Percentiles rank a stretch among this genome's conserved stretches.
Evolutionary conservation across 2,329 filamentous ascomycete species (phyloP).

Genomic region (Botrytis galanthina): DNA sequence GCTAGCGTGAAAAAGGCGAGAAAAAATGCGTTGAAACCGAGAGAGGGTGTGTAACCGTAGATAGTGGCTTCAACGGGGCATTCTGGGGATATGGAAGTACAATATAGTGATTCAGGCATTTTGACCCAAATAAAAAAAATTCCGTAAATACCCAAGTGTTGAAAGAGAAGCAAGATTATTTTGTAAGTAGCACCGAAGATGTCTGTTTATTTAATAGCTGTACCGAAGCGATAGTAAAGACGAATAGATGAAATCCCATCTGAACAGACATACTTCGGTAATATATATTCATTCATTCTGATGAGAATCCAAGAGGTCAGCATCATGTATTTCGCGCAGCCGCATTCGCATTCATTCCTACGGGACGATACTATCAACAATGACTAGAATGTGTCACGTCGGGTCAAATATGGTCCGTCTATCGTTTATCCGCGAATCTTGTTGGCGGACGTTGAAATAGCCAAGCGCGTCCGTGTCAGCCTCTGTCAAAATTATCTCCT

Average conservation of each 20-base stretch:
- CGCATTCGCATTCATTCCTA: background rate
- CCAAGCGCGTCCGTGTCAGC: background rate
- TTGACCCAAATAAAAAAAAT: background rate
- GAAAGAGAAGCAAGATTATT: background rate
- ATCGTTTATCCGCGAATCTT: background rate
- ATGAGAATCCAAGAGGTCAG: background rate
- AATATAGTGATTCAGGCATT: conserved; percentile 26
- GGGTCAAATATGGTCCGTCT: background rate
- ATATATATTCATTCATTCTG: background rate
- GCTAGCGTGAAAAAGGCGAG: conserved; percentile 48
- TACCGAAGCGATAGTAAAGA: background rate
- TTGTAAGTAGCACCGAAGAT: background rate
- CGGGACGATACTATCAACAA: background rate
- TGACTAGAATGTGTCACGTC: background rate
- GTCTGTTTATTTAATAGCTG: background rate
- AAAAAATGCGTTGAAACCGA: conserved; percentile 55
- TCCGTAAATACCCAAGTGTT: background rate
- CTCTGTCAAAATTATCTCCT: background rate
- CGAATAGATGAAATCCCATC: background rate
- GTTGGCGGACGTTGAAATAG: background rate
- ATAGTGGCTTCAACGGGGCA: conserved; percentile 38
- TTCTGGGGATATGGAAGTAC: conserved; percentile 25
- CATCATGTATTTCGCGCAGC: background rate
- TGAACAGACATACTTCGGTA: background rate
- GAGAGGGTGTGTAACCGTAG: conserved; percentile 54